A percentile compares a stretch with the other conserved stretches of the same genome.
phyloP scores from a whole-genome alignment of 2,329 filamentous ascomycete species.

The Blumeria graminis region DNA sequence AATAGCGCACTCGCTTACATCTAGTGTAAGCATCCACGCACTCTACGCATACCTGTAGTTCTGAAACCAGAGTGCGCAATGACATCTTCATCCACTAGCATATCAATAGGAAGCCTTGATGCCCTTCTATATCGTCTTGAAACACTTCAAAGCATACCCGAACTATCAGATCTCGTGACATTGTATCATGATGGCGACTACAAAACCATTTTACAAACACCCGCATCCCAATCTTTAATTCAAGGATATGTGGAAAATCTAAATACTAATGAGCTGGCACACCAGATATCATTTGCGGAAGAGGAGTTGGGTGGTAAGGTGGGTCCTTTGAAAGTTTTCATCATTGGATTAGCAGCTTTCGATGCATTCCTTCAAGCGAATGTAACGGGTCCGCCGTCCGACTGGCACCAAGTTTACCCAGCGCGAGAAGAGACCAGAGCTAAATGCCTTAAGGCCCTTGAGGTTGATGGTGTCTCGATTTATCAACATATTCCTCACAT shows the following conservation, averaged over 20 bases:
- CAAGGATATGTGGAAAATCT: slow-evolving; percentile 8
- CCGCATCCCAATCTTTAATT: slow-evolving; percentile 11
- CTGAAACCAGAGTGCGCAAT: too few relatives aligned
- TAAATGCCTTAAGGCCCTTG: slow-evolving; percentile 42
- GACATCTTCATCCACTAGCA: too few relatives aligned
- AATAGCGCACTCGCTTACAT: too few relatives aligned
- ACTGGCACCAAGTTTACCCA: slow-evolving; percentile 20
- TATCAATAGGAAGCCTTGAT: slow-evolving; percentile 6
- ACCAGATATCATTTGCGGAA: slow-evolving; percentile 6
- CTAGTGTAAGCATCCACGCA: too few relatives aligned
- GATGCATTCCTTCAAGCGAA: slow-evolving; percentile 67
- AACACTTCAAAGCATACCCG: slow-evolving; percentile 8
- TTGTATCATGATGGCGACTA: slow-evolving; percentile 13
- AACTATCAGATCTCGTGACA: slow-evolving; percentile 9
- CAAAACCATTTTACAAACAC: slow-evolving; percentile 10
- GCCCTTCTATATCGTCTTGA: slow-evolving; percentile 11
- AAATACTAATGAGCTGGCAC: slow-evolving; percentile 3
- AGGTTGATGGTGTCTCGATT: slow-evolving; percentile 63
- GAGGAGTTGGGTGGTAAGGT: slow-evolving; percentile 1
- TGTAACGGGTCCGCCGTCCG: slow-evolving; percentile 65
- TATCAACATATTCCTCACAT: slow-evolving; percentile 68
- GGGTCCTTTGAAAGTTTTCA: slow-evolving; percentile 8
- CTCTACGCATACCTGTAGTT: too few relatives aligned
- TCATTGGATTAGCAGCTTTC: slow-evolving; percentile 41
- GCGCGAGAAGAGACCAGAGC: slow-evolving; percentile 17